Evolutionary conservation across 2,329 filamentous ascomycete genomes (phyloP).

Genomic region (Pyrenophora tritici-repentis): DNA sequence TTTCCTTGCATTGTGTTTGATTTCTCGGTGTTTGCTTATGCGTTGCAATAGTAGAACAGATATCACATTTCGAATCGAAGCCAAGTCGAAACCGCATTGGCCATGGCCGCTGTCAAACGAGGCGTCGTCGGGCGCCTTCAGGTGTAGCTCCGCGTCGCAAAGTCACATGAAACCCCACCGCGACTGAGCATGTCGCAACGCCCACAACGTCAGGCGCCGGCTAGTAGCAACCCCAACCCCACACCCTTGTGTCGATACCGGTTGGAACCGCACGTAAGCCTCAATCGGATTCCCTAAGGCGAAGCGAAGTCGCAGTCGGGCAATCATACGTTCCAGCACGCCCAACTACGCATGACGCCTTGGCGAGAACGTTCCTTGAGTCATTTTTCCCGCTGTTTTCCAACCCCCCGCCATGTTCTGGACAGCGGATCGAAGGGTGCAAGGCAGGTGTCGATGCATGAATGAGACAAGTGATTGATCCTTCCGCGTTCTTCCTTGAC

Average conservation of each 20-base stretch:
- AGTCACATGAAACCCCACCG: slow-evolving; percentile 42
- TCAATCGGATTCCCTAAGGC: slow-evolving; percentile 29
- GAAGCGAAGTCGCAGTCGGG: slow-evolving; percentile 39
- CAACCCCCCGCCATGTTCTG: slow-evolving; percentile 11
- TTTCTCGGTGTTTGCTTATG: slow-evolving; percentile 21
- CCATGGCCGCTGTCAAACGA: slow-evolving; percentile 22
- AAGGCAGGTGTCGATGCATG: slow-evolving; percentile 21
- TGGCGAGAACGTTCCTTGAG: slow-evolving; percentile 29
- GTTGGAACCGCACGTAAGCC: slow-evolving; percentile 21
- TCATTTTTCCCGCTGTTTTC: slow-evolving; percentile 23
- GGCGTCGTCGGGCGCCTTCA: slow-evolving; percentile 26
- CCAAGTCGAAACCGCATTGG: slow-evolving; percentile 35
- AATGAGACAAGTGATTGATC: slow-evolving; percentile 35
- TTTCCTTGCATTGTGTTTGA: slow-evolving; percentile 39
- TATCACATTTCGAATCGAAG: slow-evolving; percentile 13
- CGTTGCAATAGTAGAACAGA: slow-evolving; percentile 6
- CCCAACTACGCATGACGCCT: slow-evolving; percentile 38
- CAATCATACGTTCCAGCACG: slow-evolving; percentile 43
- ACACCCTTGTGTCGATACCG: slow-evolving; percentile 9
- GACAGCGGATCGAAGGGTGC: slow-evolving; percentile 10
- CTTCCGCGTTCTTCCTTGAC: slow-evolving; percentile 19
- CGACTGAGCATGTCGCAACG: slow-evolving; percentile 36
- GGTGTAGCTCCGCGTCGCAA: slow-evolving; percentile 32
- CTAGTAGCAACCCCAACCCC: slow-evolving; percentile 1
- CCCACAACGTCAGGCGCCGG: slow-evolving; percentile 23